These are phyloP conservation scores for Suaeda aralocaspica DNA, from an alignment of 148 eudicot species.

Conservation along the genomic window DNA sequence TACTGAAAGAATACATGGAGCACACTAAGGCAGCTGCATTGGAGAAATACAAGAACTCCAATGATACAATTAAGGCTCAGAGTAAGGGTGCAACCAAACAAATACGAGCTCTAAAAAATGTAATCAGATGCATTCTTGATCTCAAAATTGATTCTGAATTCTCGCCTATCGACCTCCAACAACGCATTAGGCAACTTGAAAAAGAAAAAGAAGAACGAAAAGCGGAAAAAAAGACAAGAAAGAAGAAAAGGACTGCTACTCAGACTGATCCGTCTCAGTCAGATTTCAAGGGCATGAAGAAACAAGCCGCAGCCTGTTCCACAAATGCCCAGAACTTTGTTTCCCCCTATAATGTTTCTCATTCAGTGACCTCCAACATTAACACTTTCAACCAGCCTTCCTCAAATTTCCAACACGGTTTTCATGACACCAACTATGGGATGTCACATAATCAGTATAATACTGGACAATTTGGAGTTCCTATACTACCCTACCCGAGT, in stretches of 20 bases:
- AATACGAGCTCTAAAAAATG: conserved; percentile 17
- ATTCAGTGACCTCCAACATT: conserved; percentile 1
- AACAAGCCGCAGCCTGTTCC: background rate
- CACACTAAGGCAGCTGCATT: background rate
- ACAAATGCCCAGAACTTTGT: background rate
- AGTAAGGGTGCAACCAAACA: conserved; percentile 14
- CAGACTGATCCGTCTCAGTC: background rate
- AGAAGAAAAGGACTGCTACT: background rate
- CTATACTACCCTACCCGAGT: background rate
- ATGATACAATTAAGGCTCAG: conserved; percentile 12
- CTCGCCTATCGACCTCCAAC: conserved; percentile 15
- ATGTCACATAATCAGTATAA: background rate
- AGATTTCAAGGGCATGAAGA: background rate
- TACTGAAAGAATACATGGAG: conserved; percentile 16
- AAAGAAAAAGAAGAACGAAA: conserved; percentile 1
- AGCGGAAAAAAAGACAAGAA: background rate
- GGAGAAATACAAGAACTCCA: conserved; percentile 8
- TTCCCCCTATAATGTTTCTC: background rate
- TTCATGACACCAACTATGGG: background rate
- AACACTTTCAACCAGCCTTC: background rate
- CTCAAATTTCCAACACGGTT: background rate
- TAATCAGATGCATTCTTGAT: conserved; percentile 17
- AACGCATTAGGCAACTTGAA: conserved; percentile 6
- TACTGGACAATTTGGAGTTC: background rate
- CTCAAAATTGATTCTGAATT: conserved; percentile 4